These are phyloP conservation scores for Arctostaphylos glauca DNA, from an alignment of 148 eudicot genomes.

Conservation along the genomic window DNA sequence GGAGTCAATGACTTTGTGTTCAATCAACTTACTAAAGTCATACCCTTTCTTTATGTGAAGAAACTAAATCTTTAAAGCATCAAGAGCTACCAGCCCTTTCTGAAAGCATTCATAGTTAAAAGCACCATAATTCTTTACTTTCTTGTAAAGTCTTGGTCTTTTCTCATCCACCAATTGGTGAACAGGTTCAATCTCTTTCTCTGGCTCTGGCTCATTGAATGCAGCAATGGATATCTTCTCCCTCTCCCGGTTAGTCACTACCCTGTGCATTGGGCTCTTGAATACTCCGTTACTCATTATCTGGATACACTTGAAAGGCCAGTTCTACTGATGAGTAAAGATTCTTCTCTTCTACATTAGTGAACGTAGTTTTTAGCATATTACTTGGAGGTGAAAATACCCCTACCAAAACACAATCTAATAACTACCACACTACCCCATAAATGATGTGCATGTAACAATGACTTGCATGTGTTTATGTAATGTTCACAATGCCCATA, in stretches of 20 bases:
- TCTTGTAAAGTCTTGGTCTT: slow-evolving; percentile 38
- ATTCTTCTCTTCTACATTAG: not conserved
- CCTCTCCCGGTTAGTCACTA: slow-evolving; percentile 30
- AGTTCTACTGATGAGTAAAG: not conserved
- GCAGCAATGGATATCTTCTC: slow-evolving; percentile 40
- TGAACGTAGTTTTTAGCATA: not conserved
- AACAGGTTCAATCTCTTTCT: slow-evolving; percentile 29
- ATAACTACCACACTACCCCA: not conserved
- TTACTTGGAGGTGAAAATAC: not conserved
- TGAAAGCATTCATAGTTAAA: slow-evolving; percentile 6
- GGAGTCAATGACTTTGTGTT: not conserved
- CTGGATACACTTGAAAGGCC: slow-evolving; percentile 17
- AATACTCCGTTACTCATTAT: slow-evolving; percentile 48
- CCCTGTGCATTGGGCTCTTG: slow-evolving; percentile 52
- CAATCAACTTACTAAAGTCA: not conserved
- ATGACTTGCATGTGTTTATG: not conserved
- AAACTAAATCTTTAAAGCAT: not conserved
- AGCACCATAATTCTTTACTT: slow-evolving; percentile 26
- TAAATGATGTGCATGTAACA: not conserved
- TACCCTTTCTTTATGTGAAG: not conserved
- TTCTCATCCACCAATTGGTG: slow-evolving; percentile 27
- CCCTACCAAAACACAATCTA: not conserved
- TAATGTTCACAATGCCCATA: not conserved
- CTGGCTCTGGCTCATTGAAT: slow-evolving; percentile 30
- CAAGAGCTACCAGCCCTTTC: slow-evolving; percentile 7